These are phyloP conservation scores for Circinella minor DNA, from an alignment of 371 early-diverging fungal genomes.

Conservation along the genomic window DNA sequence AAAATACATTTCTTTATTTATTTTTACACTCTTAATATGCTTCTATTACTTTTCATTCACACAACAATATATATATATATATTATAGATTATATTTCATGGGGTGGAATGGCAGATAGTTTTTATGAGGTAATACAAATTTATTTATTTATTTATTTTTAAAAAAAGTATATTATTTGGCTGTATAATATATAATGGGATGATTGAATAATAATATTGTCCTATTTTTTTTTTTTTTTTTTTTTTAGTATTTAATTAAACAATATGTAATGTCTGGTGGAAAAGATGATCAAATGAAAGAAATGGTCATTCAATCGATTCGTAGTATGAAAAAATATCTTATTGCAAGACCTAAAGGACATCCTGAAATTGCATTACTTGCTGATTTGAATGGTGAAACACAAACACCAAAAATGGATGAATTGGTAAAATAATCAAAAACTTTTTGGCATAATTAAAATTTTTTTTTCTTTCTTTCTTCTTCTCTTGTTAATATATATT, in stretches of 20 bases:
- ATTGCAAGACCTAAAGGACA: constrained; percentile 31
- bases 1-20: constrained; percentile 9
- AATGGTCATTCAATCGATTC: constrained; percentile 42
- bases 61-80: too few relatives aligned
- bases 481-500: too few relatives aligned
- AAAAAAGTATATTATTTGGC: neutral
- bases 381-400: constrained; percentile 22
- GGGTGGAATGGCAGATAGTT: constrained; percentile 63
- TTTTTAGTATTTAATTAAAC: constrained; percentile 68
- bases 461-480: neutral
- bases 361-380: constrained; percentile 26
- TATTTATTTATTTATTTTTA: neutral
- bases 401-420: constrained; percentile 42
- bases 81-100: constrained; percentile 37
- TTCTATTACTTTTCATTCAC: too few relatives aligned
- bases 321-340: constrained; percentile 29
- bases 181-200: neutral
- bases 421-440: constrained; percentile 22
- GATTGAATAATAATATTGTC: too few relatives aligned
- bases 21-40: too few relatives aligned
- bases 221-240: neutral
- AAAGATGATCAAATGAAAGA: constrained; percentile 45
- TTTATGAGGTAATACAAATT: constrained; percentile 49
- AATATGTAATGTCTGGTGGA: constrained; percentile 60
- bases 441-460: neutral